A percentile compares a stretch with the other conserved stretches of the same genome.
Conservation (phyloP, 1,284 basidiomycete genomes). For the Microbotryum scabiosae region DNA sequence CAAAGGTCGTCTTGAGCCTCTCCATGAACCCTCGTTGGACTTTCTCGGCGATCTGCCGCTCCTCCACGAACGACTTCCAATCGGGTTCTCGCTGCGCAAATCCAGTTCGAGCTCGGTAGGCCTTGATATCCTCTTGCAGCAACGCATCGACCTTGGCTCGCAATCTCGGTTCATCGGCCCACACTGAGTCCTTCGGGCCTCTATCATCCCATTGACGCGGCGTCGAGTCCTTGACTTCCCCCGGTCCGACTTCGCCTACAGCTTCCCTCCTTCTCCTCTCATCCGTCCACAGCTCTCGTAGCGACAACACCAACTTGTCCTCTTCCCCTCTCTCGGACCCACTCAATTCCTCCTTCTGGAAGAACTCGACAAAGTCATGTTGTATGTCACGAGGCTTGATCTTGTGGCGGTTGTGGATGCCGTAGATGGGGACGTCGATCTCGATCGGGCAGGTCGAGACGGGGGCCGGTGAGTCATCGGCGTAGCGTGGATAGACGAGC, state of each 20-base stretch:
- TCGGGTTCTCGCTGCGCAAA: conserved; percentile 7
- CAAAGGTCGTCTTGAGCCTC: conserved; percentile 36
- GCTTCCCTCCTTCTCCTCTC: conserved; percentile 63
- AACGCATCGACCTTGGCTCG: conserved; percentile 7
- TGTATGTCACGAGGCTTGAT: conserved; percentile 64
- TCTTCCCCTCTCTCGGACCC: conserved; percentile 43
- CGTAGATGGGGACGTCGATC: conserved; percentile 68
- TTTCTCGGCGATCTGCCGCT: conserved; percentile 16
- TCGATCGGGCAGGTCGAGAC: conserved; percentile 51
- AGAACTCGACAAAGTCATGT: conserved; percentile 59
- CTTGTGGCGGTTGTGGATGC: conserved; percentile 72
- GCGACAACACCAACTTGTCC: conserved; percentile 75
- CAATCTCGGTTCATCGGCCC: conserved; percentile 8
- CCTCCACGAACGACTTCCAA: conserved; percentile 27
- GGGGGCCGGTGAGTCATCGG: conserved; percentile 14
- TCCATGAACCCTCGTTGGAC: conserved; percentile 20
- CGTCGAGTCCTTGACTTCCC: conserved; percentile 15
- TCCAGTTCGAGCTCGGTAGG: neutral
- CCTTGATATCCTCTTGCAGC: conserved; percentile 1
- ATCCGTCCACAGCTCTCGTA: conserved; percentile 91
- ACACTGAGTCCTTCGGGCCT: conserved; percentile 1
- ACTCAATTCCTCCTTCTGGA: conserved; percentile 30
- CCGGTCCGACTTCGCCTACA: conserved; percentile 45
- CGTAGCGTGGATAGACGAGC: conserved; percentile 10
- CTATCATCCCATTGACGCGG: conserved; percentile 17